Evolutionary conservation across 2,329 filamentous ascomycete species (phyloP).

Genomic region (Epichloe coenophiala): DNA sequence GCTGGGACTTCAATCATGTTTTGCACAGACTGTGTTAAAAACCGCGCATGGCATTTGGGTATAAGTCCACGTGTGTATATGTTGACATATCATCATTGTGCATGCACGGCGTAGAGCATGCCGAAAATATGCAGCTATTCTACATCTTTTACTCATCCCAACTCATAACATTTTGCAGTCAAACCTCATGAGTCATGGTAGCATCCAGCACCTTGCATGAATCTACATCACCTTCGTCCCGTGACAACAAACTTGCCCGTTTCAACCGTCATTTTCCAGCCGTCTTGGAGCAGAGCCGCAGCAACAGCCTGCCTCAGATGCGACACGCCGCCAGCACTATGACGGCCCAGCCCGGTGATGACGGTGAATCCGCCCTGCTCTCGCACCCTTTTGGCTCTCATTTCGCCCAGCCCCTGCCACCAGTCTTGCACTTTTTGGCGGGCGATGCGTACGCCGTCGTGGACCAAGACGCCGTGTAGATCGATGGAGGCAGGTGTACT

Average conservation of each 20-base stretch:
- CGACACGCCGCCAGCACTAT: slow-evolving; percentile 64
- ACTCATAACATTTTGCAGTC: too few relatives aligned
- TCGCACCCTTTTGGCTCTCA: slow-evolving; percentile 35
- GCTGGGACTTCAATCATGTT: too few relatives aligned
- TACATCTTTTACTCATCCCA: too few relatives aligned
- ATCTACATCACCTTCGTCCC: slow-evolving; percentile 31
- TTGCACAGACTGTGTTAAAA: too few relatives aligned
- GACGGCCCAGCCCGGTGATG: slow-evolving; percentile 67
- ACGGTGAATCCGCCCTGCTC: slow-evolving; percentile 48
- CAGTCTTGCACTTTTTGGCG: slow-evolving; percentile 52
- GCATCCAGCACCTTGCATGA: too few relatives aligned
- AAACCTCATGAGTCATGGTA: too few relatives aligned
- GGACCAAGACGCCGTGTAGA: slow-evolving; percentile 70
- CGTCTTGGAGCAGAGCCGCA: slow-evolving; percentile 58
- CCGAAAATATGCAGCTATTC: too few relatives aligned
- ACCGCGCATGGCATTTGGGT: too few relatives aligned
- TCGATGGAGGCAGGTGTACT: slow-evolving; percentile 53
- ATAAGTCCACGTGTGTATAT: too few relatives aligned
- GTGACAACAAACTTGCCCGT: slow-evolving; percentile 58
- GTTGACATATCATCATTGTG: too few relatives aligned
- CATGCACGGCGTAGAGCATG: too few relatives aligned
- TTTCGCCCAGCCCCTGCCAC: slow-evolving; percentile 64
- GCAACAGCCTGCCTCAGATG: slow-evolving; percentile 70
- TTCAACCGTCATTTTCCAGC: slow-evolving; percentile 68
- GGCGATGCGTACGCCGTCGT: slow-evolving; percentile 70